phyloP scores from a whole-genome alignment of 1,284 basidiomycete genomes.

The Ustilago bromivora region DNA sequence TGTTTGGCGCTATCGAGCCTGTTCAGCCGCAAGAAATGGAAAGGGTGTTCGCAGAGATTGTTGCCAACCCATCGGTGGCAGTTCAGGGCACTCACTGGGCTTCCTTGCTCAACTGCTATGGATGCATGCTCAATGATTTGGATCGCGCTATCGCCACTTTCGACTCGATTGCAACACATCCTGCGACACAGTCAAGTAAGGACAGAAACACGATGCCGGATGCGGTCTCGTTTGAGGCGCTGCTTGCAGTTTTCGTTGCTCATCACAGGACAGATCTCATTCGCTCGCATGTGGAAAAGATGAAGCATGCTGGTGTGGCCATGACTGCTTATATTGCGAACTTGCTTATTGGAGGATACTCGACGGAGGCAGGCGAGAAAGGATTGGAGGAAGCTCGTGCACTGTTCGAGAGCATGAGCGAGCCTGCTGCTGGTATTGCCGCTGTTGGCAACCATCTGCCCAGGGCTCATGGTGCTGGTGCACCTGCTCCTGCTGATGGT shows the following conservation, averaged over 20 bases:
- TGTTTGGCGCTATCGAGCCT: constrained; percentile 84
- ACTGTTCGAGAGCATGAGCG: constrained; percentile 87
- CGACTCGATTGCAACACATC: constrained; percentile 77
- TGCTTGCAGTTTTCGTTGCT: constrained; percentile 87
- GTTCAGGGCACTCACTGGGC: constrained; percentile 92
- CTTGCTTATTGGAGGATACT: constrained; percentile 79
- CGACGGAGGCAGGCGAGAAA: constrained; percentile 80
- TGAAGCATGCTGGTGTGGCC: constrained; percentile 78
- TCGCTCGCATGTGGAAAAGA: constrained; percentile 77
- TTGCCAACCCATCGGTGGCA: constrained; percentile 73
- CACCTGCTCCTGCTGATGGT: constrained; percentile 43
- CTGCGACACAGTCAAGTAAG: constrained; percentile 65
- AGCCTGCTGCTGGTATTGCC: constrained; percentile 86
- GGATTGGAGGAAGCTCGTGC: constrained; percentile 66
- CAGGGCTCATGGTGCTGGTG: constrained; percentile 70
- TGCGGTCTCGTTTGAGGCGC: constrained; percentile 88
- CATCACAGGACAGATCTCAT: constrained; percentile 84
- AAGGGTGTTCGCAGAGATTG: constrained; percentile 77
- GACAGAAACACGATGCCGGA: constrained; percentile 74
- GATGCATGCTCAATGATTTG: constrained; percentile 82
- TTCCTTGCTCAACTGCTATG: constrained; percentile 89
- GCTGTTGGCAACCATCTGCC: constrained; percentile 87
- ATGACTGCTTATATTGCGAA: constrained; percentile 98
- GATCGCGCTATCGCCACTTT: constrained; percentile 83
- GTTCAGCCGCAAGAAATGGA: constrained; percentile 83